Percentiles rank a stretch among this genome's conserved stretches.
Conservation (phyloP, 2,329 filamentous ascomycete species). For the Orbilia ellipsospora region DNA sequence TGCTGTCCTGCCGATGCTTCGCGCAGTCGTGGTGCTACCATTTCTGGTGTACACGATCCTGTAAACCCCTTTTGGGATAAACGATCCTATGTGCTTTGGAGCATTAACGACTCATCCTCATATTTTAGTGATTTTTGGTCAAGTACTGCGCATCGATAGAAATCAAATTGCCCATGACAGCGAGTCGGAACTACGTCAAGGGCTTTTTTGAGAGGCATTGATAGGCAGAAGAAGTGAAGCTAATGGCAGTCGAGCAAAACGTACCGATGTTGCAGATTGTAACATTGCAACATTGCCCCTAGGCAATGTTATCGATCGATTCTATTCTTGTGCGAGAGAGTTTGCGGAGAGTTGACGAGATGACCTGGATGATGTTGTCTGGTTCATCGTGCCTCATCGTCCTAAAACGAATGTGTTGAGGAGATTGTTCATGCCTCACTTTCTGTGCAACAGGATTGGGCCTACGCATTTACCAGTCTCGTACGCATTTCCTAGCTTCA, state of each 20-base stretch:
- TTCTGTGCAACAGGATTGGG: too few relatives aligned
- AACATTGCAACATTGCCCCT: background rate
- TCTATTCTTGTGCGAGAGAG: too few relatives aligned
- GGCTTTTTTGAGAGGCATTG: constrained; percentile 13
- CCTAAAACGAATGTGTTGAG: too few relatives aligned
- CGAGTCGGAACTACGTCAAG: constrained; percentile 49
- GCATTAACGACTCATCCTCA: constrained; percentile 22
- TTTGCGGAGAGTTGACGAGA: too few relatives aligned
- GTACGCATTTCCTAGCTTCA: too few relatives aligned
- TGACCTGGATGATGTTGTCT: too few relatives aligned
- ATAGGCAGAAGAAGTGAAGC: constrained; percentile 11
- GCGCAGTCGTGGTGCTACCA: constrained; percentile 23
- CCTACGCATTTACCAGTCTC: too few relatives aligned
- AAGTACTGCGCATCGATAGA: constrained; percentile 35
- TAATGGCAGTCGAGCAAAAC: constrained; percentile 1
- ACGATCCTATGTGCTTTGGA: constrained; percentile 30
- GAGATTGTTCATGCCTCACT: too few relatives aligned
- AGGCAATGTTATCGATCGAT: too few relatives aligned
- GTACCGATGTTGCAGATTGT: constrained; percentile 4
- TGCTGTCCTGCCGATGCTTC: constrained; percentile 11
- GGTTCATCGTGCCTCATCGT: too few relatives aligned
- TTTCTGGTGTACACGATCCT: constrained; percentile 53
- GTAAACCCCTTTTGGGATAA: constrained; percentile 50
- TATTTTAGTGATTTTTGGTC: constrained; percentile 34
- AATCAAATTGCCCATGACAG: constrained; percentile 28